Evolutionary conservation across 768 basidiomycete genomes (phyloP), one percentile per base, ranked within the genome.

Genomic region (Symmetrospora coprosmae): DNA sequence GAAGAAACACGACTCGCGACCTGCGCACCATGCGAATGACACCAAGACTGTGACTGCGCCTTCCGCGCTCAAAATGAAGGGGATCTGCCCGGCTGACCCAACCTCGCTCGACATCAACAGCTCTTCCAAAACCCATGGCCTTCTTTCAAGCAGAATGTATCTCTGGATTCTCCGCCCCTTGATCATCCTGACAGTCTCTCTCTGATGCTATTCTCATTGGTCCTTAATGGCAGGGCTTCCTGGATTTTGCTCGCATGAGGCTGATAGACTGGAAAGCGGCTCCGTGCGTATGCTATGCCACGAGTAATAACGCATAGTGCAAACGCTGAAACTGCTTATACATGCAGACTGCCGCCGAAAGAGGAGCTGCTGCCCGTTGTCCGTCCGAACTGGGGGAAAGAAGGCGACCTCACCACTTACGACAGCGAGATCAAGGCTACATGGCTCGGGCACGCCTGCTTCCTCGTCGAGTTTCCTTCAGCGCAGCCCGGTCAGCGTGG

Each of bases 381-480:
- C 41, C 28, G 37, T 21, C 55, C 55, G 21, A 35, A 58, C 27
- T 58, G 55, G 55, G 55, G 55, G 11, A 21, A 25, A 27, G 23
- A 39, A 6, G 11, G 23, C 43, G 37, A 34, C 13, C 30, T 45
- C 14, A 30, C 40, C 6, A 9, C 39, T 9, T 58, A 46, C 33
- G 40, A 31, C 17, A 21, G 37, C 27, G 55, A 58, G 30, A 58
- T 58, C 25, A 58, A 58, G 25, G 55, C 55, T 11, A 58, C 55
- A 2, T 66, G 64, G 56, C 59, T 67, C 39, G 68, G 69, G 0
- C 74, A 75, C 50, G 74, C 74, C 1, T 71, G 71, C 31, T 72
- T 71, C 60, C 64, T 75, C 7, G 68, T 74, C 51, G 73, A 75
- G 56, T 66, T 72, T 49, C 73, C 73, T 25, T 35, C 59, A 1